Evolutionary conservation across 2,329 filamentous ascomycete species (phyloP).

Genomic region (Camptophora hylomeconis): DNA sequence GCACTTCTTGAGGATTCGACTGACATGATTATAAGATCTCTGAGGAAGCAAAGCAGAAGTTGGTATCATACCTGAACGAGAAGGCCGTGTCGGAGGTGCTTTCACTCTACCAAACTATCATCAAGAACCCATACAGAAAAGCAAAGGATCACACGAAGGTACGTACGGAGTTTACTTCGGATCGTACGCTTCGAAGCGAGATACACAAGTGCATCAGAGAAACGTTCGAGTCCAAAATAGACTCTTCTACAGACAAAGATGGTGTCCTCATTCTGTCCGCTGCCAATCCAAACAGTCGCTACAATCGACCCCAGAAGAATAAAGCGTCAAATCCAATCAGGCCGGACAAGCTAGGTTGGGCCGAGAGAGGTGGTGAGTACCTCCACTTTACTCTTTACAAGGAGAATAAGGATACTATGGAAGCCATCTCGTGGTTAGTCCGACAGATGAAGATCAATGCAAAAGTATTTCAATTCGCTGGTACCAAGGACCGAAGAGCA

Average conservation of each 20-base stretch:
- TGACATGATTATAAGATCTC: too few relatives aligned
- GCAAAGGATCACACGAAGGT: conserved; percentile 40
- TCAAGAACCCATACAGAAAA: conserved; percentile 41
- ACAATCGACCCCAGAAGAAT: conserved; percentile 16
- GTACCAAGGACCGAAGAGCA: conserved; percentile 81
- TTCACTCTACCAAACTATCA: conserved; percentile 41
- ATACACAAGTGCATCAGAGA: conserved; percentile 58
- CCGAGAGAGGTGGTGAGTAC: conserved; percentile 62
- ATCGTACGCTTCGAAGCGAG: conserved; percentile 48
- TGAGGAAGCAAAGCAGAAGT: conserved; percentile 15
- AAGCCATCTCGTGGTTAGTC: conserved; percentile 64
- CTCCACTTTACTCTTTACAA: conserved; percentile 90
- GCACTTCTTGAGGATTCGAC: too few relatives aligned
- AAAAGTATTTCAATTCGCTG: conserved; percentile 67
- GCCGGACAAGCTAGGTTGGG: conserved; percentile 42
- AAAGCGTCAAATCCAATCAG: too few relatives aligned
- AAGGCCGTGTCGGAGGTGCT: conserved; percentile 32
- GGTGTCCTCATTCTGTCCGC: conserved; percentile 45
- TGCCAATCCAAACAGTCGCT: conserved; percentile 23
- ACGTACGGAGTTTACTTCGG: conserved; percentile 38
- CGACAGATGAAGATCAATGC: conserved; percentile 55
- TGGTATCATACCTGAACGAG: conserved; percentile 20
- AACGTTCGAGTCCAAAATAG: conserved; percentile 65
- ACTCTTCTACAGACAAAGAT: conserved; percentile 62
- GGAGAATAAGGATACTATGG: conserved; percentile 95